Percentiles rank a stretch among this genome's conserved stretches.
Evolutionary conservation across 345 rosid species (phyloP).

Genomic region (Acer yangbiense): DNA sequence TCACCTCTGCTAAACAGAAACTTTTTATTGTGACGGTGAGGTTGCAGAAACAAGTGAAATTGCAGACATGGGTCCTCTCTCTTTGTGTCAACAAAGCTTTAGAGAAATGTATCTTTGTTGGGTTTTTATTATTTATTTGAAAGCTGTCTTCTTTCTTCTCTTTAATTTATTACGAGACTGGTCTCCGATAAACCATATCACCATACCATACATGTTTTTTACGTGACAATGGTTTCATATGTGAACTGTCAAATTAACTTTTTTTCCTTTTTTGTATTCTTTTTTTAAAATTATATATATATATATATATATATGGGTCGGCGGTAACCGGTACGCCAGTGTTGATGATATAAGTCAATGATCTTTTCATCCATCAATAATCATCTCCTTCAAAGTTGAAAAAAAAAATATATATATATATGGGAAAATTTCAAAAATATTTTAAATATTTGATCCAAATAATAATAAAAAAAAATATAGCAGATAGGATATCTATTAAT

Average conservation of each 20-base stretch:
- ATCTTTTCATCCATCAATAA: neutral
- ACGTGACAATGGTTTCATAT: neutral
- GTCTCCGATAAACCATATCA: neutral
- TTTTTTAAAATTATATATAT: too few relatives aligned
- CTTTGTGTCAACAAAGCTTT: slow-evolving; percentile 7
- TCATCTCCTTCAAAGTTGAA: too few relatives aligned
- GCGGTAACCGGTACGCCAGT: neutral
- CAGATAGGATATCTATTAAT: too few relatives aligned
- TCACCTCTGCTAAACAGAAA: slow-evolving; percentile 1
- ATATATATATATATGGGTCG: too few relatives aligned
- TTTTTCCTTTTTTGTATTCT: neutral
- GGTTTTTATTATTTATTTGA: slow-evolving; percentile 14
- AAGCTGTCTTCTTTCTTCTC: neutral
- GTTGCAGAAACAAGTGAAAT: slow-evolving; percentile 21
- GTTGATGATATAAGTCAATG: neutral
- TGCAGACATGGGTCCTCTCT: slow-evolving; percentile 24
- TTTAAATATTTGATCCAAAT: too few relatives aligned
- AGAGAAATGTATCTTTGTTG: slow-evolving; percentile 20
- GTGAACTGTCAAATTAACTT: neutral
- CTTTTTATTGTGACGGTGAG: slow-evolving; percentile 13
- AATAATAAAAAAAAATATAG: too few relatives aligned
- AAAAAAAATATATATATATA: too few relatives aligned
- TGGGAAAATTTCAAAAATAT: too few relatives aligned
- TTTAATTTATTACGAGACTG: neutral
- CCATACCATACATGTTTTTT: too few relatives aligned